Percentiles rank a stretch among this genome's conserved stretches.
These are phyloP conservation scores for Curvularia sp. DNA, from an alignment of 2,329 filamentous ascomycete species.

Conservation along the genomic window DNA sequence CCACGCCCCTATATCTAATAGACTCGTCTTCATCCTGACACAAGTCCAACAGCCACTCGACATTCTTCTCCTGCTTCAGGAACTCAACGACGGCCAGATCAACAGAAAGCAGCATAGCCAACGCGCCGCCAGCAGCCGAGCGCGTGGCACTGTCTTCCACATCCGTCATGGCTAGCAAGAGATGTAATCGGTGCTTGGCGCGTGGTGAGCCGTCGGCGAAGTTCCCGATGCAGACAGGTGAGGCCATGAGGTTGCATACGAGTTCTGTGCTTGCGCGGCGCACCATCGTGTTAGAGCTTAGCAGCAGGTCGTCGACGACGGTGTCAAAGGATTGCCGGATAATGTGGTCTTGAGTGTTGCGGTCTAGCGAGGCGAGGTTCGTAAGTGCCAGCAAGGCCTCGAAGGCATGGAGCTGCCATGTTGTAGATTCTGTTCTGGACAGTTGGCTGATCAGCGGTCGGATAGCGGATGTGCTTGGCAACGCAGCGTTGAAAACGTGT, in stretches of 20 bases:
- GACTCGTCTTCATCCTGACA: slow-evolving; percentile 75
- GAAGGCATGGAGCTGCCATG: slow-evolving; percentile 84
- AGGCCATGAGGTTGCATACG: slow-evolving; percentile 85
- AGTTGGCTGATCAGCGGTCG: slow-evolving; percentile 80
- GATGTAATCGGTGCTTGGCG: slow-evolving; percentile 76
- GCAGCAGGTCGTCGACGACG: slow-evolving; percentile 78
- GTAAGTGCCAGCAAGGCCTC: slow-evolving; percentile 91
- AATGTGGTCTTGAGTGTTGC: slow-evolving; percentile 69
- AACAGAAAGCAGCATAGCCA: slow-evolving; percentile 83
- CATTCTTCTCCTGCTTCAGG: slow-evolving; percentile 70
- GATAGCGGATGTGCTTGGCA: slow-evolving; percentile 78
- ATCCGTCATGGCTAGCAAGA: slow-evolving; percentile 86
- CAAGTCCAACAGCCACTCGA: slow-evolving; percentile 79
- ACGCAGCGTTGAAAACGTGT: slow-evolving; percentile 81
- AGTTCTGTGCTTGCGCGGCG: slow-evolving; percentile 86
- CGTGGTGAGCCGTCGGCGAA: slow-evolving; percentile 72
- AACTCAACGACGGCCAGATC: slow-evolving; percentile 76
- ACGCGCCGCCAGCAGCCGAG: slow-evolving; percentile 82
- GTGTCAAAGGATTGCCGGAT: slow-evolving; percentile 75
- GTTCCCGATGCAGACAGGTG: slow-evolving; percentile 68
- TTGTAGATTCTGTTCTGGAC: slow-evolving; percentile 61
- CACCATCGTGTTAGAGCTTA: slow-evolving; percentile 76
- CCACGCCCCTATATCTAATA: slow-evolving; percentile 73
- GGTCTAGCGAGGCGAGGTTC: slow-evolving; percentile 82
- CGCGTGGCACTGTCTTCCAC: slow-evolving; percentile 81